Evolutionary conservation across 331 rosid species (phyloP).

Genomic region (Acacia concinna): DNA sequence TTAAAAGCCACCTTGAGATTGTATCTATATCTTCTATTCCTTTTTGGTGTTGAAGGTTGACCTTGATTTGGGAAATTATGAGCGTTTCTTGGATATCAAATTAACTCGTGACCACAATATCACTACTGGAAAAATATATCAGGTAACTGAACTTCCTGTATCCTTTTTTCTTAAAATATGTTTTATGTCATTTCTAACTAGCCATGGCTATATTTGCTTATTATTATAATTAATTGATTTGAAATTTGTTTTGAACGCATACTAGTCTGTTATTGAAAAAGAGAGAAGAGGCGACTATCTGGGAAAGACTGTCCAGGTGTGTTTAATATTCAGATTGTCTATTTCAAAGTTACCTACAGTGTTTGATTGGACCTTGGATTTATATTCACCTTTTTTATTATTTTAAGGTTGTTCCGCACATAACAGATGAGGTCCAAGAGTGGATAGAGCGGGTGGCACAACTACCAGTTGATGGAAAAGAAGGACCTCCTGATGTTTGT

Average conservation of each 20-base stretch:
- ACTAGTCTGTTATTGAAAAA: conserved; percentile 72
- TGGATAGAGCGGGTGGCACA: conserved; percentile 89
- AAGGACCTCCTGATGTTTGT: conserved; percentile 86
- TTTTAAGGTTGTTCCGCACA: conserved; percentile 77
- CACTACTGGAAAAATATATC: conserved; percentile 88
- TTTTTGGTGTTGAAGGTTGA: conserved; percentile 63
- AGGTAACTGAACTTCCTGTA: conserved; percentile 41
- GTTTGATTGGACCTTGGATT: conserved; percentile 25
- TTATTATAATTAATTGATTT: not conserved
- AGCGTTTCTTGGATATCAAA: conserved; percentile 76
- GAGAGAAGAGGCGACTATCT: conserved; percentile 91
- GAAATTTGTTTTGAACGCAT: conserved; percentile 21
- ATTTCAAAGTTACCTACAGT: conserved; percentile 15
- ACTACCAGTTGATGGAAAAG: conserved; percentile 83
- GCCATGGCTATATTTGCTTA: conserved; percentile 11
- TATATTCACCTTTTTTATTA: conserved; percentile 24
- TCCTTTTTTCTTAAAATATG: not conserved
- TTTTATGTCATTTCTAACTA: conserved; percentile 7
- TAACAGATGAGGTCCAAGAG: conserved; percentile 86
- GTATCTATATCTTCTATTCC: conserved; percentile 1
- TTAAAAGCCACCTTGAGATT: conserved; percentile 12
- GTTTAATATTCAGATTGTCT: conserved; percentile 13
- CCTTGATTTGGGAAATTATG: conserved; percentile 93
- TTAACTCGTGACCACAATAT: conserved; percentile 82
- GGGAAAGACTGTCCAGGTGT: conserved; percentile 87